phyloP scores from a whole-genome alignment of 202 grass and related monocot species.

The Musa balbisiana region DNA sequence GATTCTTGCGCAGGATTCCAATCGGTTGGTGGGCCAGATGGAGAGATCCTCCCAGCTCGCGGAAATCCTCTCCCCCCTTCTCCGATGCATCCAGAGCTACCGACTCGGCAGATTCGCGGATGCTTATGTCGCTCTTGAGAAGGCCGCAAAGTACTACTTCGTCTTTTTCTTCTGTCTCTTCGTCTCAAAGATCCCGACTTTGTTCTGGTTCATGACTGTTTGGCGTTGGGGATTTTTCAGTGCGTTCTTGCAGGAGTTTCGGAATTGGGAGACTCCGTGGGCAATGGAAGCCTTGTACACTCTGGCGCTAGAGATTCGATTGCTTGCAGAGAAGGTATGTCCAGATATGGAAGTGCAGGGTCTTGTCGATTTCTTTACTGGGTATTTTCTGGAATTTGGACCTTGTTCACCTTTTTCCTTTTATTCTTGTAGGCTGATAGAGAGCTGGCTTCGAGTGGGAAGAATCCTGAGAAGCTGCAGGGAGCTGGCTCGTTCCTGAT shows the following conservation, averaged over 20 bases:
- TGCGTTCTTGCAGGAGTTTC: slow-evolving; percentile 89
- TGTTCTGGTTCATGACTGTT: background rate
- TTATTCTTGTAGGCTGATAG: slow-evolving; percentile 60
- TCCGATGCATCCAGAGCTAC: slow-evolving; percentile 66
- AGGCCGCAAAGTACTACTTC: slow-evolving; percentile 52
- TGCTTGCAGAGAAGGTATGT: slow-evolving; percentile 81
- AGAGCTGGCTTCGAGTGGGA: slow-evolving; percentile 56
- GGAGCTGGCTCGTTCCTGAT: slow-evolving; percentile 83
- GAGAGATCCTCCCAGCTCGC: slow-evolving; percentile 54
- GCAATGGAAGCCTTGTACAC: slow-evolving; percentile 78
- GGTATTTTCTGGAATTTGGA: background rate
- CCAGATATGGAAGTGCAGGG: background rate
- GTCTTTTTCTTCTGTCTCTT: background rate
- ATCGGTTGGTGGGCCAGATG: slow-evolving; percentile 35
- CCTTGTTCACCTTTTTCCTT: slow-evolving; percentile 13
- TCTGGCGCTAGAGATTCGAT: slow-evolving; percentile 81
- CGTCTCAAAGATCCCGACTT: background rate
- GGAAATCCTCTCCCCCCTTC: slow-evolving; percentile 52
- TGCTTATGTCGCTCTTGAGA: slow-evolving; percentile 77
- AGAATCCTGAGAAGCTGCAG: slow-evolving; percentile 88
- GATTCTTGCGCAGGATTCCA: slow-evolving; percentile 29
- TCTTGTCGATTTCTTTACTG: background rate
- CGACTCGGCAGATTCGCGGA: slow-evolving; percentile 55
- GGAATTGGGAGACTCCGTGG: slow-evolving; percentile 94
- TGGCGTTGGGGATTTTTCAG: slow-evolving; percentile 30